Conservation (phyloP, 345 rosid species). For the Eucalyptus cloeziana region DNA sequence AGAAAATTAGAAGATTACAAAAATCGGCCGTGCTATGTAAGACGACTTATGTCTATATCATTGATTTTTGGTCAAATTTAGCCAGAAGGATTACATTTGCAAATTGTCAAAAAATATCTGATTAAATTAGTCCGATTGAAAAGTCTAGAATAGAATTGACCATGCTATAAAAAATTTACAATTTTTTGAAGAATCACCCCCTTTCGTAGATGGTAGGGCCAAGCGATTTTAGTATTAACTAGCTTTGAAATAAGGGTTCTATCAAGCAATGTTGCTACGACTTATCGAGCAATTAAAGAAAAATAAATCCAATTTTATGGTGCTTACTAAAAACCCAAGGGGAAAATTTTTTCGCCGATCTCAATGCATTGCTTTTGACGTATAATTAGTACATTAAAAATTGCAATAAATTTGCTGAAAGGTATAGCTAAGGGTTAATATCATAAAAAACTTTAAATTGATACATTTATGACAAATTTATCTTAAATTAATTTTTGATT, state of each 20-base stretch:
- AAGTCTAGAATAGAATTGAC: not conserved
- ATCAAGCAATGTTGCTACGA: not conserved
- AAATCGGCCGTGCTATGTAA: not conserved
- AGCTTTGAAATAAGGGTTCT: not conserved
- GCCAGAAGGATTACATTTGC: accelerated
- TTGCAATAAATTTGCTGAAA: accelerated
- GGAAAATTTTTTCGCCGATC: not conserved
- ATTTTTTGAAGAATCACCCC: not conserved
- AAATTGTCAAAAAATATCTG: not conserved
- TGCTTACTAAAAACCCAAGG: not conserved
- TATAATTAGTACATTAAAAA: not conserved
- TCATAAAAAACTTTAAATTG: accelerated
- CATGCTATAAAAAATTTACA: accelerated
- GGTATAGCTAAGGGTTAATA: not conserved
- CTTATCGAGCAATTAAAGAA: not conserved
- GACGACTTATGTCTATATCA: accelerated
- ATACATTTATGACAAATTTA: accelerated
- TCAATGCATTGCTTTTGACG: not conserved
- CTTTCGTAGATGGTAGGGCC: not conserved
- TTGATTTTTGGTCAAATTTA: not conserved
- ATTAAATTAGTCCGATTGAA: not conserved
- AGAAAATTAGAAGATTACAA: not conserved
- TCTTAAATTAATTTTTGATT: accelerated
- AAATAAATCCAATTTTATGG: not conserved
- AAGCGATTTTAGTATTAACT: not conserved